Conservation (phyloP, 1,284 basidiomycete species). For the Ceratobasidium sp. region DNA sequence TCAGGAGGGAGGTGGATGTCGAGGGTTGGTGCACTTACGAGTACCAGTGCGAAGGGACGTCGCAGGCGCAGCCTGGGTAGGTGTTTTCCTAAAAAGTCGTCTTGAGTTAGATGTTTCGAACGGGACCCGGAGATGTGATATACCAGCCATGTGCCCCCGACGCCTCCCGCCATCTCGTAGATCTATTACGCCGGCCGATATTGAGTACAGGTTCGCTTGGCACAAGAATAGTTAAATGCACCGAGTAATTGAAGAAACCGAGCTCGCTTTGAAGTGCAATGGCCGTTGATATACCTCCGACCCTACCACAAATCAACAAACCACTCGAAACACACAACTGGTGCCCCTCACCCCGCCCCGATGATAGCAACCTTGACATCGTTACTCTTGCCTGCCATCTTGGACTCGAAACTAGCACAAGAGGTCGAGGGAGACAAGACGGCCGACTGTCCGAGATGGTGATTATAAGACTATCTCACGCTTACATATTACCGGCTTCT, state of each 20-base stretch:
- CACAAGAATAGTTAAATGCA: background rate
- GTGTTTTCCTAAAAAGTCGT: constrained; percentile 24
- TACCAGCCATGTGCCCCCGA: constrained; percentile 40
- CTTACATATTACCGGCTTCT: no score
- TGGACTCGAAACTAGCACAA: background rate
- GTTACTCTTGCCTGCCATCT: background rate
- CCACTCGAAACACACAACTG: background rate
- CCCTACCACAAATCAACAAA: background rate
- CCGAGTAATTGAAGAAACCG: constrained; percentile 22
- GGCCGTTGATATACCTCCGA: constrained; percentile 31
- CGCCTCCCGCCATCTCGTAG: constrained; percentile 21
- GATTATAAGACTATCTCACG: background rate
- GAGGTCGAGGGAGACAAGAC: background rate
- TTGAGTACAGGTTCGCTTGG: background rate
- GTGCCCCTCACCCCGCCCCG: constrained; percentile 6
- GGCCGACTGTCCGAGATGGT: background rate
- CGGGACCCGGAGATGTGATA: background rate
- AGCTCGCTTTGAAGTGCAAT: constrained; percentile 28
- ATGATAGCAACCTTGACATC: background rate
- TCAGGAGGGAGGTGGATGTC: background rate
- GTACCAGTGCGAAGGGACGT: constrained; percentile 36
- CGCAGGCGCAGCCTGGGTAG: constrained; percentile 38
- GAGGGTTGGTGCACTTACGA: constrained; percentile 5
- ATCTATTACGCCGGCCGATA: background rate
- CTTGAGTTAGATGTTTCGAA: background rate